Base-by-base conservation (phyloP, 805 yeast species). In the Wickerhamiella occidentalis region DNA sequence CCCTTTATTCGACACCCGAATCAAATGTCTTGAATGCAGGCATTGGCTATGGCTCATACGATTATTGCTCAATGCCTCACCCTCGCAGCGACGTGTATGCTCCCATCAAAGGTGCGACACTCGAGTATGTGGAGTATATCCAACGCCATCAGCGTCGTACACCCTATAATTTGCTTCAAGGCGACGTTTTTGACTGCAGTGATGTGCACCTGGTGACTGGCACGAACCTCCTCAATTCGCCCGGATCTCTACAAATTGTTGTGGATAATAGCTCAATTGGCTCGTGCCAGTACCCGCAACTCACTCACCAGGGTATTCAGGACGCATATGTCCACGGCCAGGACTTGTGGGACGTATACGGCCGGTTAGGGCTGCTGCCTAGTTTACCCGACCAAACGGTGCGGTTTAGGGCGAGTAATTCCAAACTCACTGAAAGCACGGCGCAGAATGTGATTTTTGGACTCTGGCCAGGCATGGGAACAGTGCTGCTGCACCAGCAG, bases 1-100 rank as follows among this genome's bases (percentile, higher is more conserved):
- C 47, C 3, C 23, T 45, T 6, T 45, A 45, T 19, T 8, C 35
- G 12, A 45, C 47, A 18, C 47, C 47, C 3, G 6, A 18, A 3
- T 21, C 41, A n/a, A 25, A 30, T 25, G 47, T 45, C 13, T 26
- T 45, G 21, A n/a, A 5, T 4, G 21, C 23, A 17, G 3, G 9
- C 11, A 12, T 11, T 18, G 46, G 19, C 3, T 45, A 45, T 22
- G 47, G 47, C 11, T 25, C 12, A 13, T 70, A 70, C 56, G 64
- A 70, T 61, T 70, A 68, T 56, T 70, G 75, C 54, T 65, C 65
- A 54, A 71, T 70, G 74, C 75, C 75, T 6, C 73, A 67, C 51
- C 65, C 68, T 37, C 58, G 64, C 12, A 61, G 66, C 17, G 63
- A 58, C 26, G 54, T 55, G 18, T 69, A 64, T 50, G 58, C 57